Conservation (phyloP, 176 grass and related monocot species). For the Phoenix roebelenii region DNA sequence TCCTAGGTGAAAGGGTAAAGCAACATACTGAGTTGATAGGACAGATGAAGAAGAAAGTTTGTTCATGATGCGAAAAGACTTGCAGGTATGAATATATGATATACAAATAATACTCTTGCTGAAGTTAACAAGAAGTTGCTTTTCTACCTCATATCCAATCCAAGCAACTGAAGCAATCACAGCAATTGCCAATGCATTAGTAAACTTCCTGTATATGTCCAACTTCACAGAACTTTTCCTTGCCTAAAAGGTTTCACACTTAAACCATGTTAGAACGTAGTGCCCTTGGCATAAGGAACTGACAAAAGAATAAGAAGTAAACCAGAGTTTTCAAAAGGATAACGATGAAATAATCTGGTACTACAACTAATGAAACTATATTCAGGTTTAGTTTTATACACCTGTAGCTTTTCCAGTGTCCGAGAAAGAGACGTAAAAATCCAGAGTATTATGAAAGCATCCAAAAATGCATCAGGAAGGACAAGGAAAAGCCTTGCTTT, state of each 20-base stretch:
- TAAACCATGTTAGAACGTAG: too few relatives aligned
- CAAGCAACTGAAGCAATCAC: slow-evolving; percentile 92
- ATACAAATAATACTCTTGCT: not conserved
- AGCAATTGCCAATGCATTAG: slow-evolving; percentile 74
- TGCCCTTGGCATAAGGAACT: too few relatives aligned
- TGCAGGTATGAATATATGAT: too few relatives aligned
- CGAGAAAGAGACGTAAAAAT: slow-evolving; percentile 97
- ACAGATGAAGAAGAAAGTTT: too few relatives aligned
- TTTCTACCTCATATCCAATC: slow-evolving; percentile 92
- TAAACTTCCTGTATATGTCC: slow-evolving; percentile 94
- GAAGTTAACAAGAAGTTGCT: not conserved
- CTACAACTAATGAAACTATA: not conserved
- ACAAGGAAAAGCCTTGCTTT: slow-evolving; percentile 91
- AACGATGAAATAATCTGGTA: too few relatives aligned
- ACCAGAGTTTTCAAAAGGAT: too few relatives aligned
- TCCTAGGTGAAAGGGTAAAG: too few relatives aligned
- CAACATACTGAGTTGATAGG: too few relatives aligned
- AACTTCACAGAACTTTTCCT: slow-evolving; percentile 87
- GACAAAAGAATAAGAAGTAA: too few relatives aligned
- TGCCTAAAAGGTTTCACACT: slow-evolving; percentile 33
- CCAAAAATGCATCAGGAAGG: slow-evolving; percentile 90
- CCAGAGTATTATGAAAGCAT: slow-evolving; percentile 98
- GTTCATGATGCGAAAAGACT: too few relatives aligned
- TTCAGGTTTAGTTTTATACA: slow-evolving; percentile 11
- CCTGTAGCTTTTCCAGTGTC: slow-evolving; percentile 93